phyloP scores from a whole-genome alignment of 176 grass and related monocot genomes.

The Typha latifolia region DNA sequence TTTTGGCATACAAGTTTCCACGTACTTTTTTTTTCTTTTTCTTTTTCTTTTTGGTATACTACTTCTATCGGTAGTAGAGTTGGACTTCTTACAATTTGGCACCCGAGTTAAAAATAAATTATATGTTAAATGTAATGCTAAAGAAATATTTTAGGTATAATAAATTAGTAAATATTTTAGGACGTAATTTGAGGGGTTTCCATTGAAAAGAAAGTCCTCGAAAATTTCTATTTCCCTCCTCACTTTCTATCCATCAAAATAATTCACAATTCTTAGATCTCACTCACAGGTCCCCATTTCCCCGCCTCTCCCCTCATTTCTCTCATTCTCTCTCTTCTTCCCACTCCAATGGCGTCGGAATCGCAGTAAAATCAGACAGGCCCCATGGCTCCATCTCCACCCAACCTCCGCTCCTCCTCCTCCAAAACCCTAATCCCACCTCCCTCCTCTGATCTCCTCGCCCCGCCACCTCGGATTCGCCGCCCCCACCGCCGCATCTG shows the following conservation, averaged over 20 bases:
- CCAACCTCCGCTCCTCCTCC: neutral
- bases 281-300: neutral
- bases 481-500: constrained; percentile 9
- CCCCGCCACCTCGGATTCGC: constrained; percentile 19
- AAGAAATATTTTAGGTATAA: too few species aligned
- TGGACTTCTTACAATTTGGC: too few species aligned
- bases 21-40: too few species aligned
- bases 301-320: neutral
- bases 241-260: constrained; percentile 1
- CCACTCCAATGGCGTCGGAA: constrained; percentile 13
- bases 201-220: too few species aligned
- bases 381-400: neutral
- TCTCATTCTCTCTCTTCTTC: neutral
- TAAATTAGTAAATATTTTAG: too few species aligned
- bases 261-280: neutral
- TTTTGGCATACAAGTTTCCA: too few species aligned
- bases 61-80: too few species aligned
- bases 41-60: too few species aligned
- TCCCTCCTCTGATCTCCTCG: constrained; percentile 24
- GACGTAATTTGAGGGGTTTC: too few species aligned
- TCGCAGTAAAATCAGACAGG: neutral
- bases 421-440: too few species aligned
- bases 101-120: too few species aligned
- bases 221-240: neutral
- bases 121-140: too few species aligned